These are phyloP conservation scores for Cyclotella choctawhatcheeana DNA, from an alignment of 108 stramenopile species.

Conservation along the genomic window DNA sequence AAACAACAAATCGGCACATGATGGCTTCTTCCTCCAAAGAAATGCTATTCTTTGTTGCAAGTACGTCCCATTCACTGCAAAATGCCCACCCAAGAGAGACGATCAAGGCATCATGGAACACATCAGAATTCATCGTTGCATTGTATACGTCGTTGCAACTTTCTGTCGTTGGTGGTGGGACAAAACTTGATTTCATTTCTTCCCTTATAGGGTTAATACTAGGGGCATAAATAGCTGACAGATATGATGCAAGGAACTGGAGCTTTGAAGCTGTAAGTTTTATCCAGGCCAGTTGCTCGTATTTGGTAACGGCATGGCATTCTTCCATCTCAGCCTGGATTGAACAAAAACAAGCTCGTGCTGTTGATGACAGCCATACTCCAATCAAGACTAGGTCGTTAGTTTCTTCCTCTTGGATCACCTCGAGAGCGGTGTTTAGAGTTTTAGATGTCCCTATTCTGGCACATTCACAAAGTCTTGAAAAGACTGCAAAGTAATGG, in stretches of 20 bases:
- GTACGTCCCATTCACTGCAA: slow-evolving; percentile 24
- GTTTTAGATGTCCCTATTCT: slow-evolving; percentile 4
- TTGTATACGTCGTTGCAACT: slow-evolving; percentile 29
- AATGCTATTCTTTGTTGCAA: not conserved
- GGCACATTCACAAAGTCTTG: slow-evolving; percentile 38
- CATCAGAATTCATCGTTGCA: slow-evolving; percentile 25
- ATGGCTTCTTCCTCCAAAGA: slow-evolving; percentile 44
- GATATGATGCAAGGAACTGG: slow-evolving; percentile 45
- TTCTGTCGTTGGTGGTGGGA: slow-evolving; percentile 35
- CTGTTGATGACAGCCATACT: slow-evolving; percentile 51
- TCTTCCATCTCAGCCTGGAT: slow-evolving; percentile 8
- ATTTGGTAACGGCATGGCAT: not conserved
- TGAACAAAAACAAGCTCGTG: slow-evolving; percentile 20
- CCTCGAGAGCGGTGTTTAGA: not conserved
- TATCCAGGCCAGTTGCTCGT: not conserved
- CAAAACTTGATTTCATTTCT: slow-evolving; percentile 24
- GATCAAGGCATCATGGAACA: slow-evolving; percentile 20
- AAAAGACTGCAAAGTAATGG: slow-evolving; percentile 60
- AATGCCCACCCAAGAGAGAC: slow-evolving; percentile 34
- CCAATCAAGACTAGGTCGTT: slow-evolving; percentile 33
- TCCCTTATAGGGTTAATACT: not conserved
- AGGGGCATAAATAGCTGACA: slow-evolving; percentile 29
- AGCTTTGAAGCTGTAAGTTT: slow-evolving; percentile 40
- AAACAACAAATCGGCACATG: slow-evolving; percentile 35
- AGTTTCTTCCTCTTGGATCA: slow-evolving; percentile 3